A percentile compares a stretch with the other conserved stretches of the same genome.
Evolutionary conservation across 2,329 filamentous ascomycete genomes (phyloP).

Genomic region (Acrocalymma vagum): DNA sequence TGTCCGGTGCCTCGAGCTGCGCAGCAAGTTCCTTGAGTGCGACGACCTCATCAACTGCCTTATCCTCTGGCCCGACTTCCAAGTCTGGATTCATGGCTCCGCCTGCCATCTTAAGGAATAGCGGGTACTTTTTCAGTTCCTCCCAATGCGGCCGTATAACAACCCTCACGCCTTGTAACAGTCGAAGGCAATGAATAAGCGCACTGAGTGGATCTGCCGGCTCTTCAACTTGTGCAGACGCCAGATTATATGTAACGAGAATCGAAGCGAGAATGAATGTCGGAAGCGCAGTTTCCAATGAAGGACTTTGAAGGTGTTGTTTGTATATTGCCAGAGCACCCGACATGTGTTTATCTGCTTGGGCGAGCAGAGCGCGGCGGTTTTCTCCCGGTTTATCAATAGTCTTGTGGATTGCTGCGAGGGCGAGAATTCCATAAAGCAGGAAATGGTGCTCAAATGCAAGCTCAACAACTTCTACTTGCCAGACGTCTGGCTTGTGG

Average conservation of each 20-base stretch:
- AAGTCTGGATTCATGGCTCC: neutral
- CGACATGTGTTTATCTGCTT: conserved; percentile 10
- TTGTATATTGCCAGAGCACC: conserved; percentile 2
- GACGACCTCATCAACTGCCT: conserved; percentile 5
- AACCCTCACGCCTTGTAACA: conserved; percentile 7
- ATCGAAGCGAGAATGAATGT: conserved; percentile 9
- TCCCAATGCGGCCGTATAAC: conserved; percentile 8
- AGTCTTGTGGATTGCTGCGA: conserved; percentile 47
- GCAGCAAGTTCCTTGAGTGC: conserved; percentile 6
- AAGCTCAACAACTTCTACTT: conserved; percentile 24
- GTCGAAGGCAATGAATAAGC: conserved; percentile 9
- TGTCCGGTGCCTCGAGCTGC: too few relatives aligned
- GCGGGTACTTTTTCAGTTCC: conserved; percentile 4
- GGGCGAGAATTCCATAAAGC: conserved; percentile 48
- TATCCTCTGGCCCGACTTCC: conserved; percentile 2
- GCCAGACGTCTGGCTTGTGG: neutral
- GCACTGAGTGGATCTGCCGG: conserved; percentile 9
- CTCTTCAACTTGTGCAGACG: conserved; percentile 5
- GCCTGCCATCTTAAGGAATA: conserved; percentile 1
- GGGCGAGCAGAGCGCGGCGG: neutral
- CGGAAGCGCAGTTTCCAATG: conserved; percentile 6
- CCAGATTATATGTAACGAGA: conserved; percentile 11
- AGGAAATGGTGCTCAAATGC: conserved; percentile 50
- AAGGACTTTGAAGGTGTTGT: conserved; percentile 3
- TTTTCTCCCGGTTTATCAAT: neutral